Evolutionary conservation across 1,284 basidiomycete genomes (phyloP).

Genomic region (Ustanciosporium gigantosporum): DNA sequence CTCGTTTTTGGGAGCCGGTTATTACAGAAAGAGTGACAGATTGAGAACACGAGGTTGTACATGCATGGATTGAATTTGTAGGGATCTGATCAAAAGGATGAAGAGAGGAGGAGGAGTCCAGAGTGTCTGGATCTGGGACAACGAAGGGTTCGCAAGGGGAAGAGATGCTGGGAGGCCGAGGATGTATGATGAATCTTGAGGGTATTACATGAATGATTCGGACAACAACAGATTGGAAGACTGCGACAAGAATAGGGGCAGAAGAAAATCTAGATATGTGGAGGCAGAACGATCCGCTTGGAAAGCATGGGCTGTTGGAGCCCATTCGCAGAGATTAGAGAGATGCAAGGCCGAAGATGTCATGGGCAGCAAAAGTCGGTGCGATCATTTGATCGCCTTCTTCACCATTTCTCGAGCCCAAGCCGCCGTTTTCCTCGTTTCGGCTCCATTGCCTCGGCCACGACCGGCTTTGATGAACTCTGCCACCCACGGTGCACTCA

Average conservation of each 20-base stretch:
- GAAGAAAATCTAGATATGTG: too few species aligned
- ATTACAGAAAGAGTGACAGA: too few species aligned
- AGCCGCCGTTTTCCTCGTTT: slow-evolving; percentile 65
- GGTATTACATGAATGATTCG: slow-evolving; percentile 25
- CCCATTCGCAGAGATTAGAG: background rate
- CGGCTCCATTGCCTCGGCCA: slow-evolving; percentile 63
- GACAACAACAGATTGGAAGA: background rate
- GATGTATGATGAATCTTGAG: too few species aligned
- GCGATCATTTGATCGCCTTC: slow-evolving; percentile 33
- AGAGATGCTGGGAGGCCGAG: too few species aligned
- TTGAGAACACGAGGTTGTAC: too few species aligned
- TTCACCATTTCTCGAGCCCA: slow-evolving; percentile 66
- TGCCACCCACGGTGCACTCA: slow-evolving; percentile 81
- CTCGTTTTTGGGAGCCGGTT: too few species aligned
- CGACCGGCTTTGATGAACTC: slow-evolving; percentile 72
- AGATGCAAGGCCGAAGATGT: background rate
- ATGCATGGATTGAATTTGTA: too few species aligned
- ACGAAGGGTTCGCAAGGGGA: too few species aligned
- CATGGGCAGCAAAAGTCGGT: too few species aligned
- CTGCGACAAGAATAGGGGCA: background rate
- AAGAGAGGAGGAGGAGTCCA: too few species aligned
- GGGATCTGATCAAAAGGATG: too few species aligned
- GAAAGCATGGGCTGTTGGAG: slow-evolving; percentile 22
- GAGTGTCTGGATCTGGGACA: too few species aligned
- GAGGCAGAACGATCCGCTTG: background rate